Base-by-base conservation (phyloP, 495 filamentous ascomycete genomes). In the Parmelia sp. region DNA sequence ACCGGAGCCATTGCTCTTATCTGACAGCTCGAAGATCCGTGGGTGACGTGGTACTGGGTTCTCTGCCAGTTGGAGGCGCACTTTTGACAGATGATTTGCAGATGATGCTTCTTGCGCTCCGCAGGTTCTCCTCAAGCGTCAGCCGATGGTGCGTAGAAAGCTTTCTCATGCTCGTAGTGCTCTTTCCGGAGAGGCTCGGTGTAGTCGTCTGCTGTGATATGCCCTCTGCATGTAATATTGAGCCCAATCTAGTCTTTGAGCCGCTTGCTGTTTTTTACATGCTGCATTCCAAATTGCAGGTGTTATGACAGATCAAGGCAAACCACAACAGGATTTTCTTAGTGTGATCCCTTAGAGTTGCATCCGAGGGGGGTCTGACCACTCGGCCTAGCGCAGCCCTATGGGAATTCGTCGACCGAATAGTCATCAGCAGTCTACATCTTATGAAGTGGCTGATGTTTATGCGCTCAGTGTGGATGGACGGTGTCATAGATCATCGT, bases 1-100 rank as follows among this genome's bases (percentile, higher is more conserved):
- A 84, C 68, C 56, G 83, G 74, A 57, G 77, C 65, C 79, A 84
- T 82, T 51, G 62, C 29, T 44, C 45, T 12, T 3, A 57, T 19
- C 12, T 12, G 44, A 29, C 29, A 31, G n/a, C 61, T 57, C 15
- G 27, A 63, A 25, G 25, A 33, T 31, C 17, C 31, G 51, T 47
- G 40, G 3, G 12, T n/a, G n/a, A 25, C 2, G 4, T 29, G 4
- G 14, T 29, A 53, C 19, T 31, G 49, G 25, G 4, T 4, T 53
- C 7, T 5, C 15, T 14, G 25, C 23, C 11, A 49, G 2, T 27
- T 27, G n/a, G 45, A 56, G 49, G 37, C 61, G 15, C 39, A 33
- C 53, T 44, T n/a, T 31, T 19, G 39, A 33, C 36, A n/a, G 53
- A 19, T 45, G 37, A 12, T 5, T 33, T 60, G 58, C 58, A 33